Percentiles rank a stretch among this genome's conserved stretches.
Evolutionary conservation across 192 early-diverging fungal species (phyloP).

Genomic region (Kappamyces sp.): DNA sequence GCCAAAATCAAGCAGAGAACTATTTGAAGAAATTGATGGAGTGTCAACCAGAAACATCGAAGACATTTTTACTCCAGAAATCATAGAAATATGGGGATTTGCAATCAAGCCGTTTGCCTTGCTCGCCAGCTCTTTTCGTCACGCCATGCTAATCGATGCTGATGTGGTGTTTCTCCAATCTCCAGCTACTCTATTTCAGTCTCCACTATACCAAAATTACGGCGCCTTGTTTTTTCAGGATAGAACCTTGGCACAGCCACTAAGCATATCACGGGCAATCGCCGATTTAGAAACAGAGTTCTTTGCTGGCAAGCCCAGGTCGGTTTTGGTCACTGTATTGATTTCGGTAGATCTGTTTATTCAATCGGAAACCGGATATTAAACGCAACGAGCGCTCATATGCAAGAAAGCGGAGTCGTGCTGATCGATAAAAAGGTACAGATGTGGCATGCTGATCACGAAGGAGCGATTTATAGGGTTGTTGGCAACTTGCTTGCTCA

Average conservation of each 20-base stretch:
- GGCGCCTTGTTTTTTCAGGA: slow-evolving; percentile 59
- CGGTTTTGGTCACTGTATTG: too few species aligned
- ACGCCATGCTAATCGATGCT: slow-evolving; percentile 64
- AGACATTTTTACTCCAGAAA: slow-evolving; percentile 21
- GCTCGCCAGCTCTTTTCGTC: slow-evolving; percentile 50
- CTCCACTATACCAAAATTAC: slow-evolving; percentile 49
- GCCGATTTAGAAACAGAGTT: too few species aligned
- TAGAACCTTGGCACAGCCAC: slow-evolving; percentile 29
- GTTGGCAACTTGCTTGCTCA: slow-evolving; percentile 1
- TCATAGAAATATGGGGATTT: slow-evolving; percentile 42
- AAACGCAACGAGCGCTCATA: slow-evolving; percentile 27
- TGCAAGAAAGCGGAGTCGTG: slow-evolving; percentile 58
- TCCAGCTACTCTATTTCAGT: slow-evolving; percentile 49
- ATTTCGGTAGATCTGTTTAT: too few species aligned
- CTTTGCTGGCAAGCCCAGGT: too few species aligned
- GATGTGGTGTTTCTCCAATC: slow-evolving; percentile 60
- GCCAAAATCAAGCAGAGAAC: slow-evolving; percentile 15
- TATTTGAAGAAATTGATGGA: slow-evolving; percentile 23
- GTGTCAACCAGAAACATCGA: slow-evolving; percentile 17
- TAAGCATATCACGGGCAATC: too few species aligned
- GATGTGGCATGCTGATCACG: too few species aligned
- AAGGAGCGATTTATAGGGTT: slow-evolving; percentile 29
- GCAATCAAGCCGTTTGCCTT: slow-evolving; percentile 64
- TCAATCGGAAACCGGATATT: too few species aligned
- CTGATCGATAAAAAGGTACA: slow-evolving; percentile 61